A percentile compares a stretch with the other conserved stretches of the same genome.
These are phyloP conservation scores for Fusarium guadeloupense DNA, from an alignment of 2,329 filamentous ascomycete genomes.

Conservation along the genomic window DNA sequence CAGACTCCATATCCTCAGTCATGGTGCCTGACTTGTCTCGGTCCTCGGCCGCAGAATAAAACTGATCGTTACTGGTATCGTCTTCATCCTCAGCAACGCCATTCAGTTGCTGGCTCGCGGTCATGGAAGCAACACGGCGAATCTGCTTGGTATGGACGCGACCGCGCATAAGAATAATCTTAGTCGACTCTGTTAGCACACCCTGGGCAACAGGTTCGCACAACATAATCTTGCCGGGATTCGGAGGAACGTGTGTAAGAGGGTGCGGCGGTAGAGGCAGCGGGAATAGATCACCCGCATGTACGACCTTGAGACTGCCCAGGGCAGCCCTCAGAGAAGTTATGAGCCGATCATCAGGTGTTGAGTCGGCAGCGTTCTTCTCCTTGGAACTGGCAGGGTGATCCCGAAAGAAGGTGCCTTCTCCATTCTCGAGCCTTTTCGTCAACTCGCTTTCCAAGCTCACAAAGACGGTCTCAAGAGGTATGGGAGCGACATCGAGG, in stretches of 20 bases:
- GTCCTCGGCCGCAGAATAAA: slow-evolving; percentile 92
- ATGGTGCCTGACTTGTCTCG: slow-evolving; percentile 67
- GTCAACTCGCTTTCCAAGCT: slow-evolving; percentile 84
- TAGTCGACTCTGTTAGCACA: slow-evolving; percentile 77
- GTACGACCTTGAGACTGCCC: slow-evolving; percentile 77
- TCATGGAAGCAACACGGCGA: slow-evolving; percentile 58
- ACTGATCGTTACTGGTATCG: slow-evolving; percentile 88
- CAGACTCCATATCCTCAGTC: slow-evolving; percentile 66
- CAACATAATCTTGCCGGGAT: slow-evolving; percentile 87
- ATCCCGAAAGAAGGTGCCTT: slow-evolving; percentile 80
- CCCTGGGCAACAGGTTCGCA: slow-evolving; percentile 96
- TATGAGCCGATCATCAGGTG: slow-evolving; percentile 67
- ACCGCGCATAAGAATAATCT: slow-evolving; percentile 80
- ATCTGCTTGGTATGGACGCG: slow-evolving; percentile 64
- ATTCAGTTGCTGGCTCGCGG: slow-evolving; percentile 57
- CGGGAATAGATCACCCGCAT: slow-evolving; percentile 80
- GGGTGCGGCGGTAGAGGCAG: slow-evolving; percentile 85
- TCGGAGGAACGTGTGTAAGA: slow-evolving; percentile 83
- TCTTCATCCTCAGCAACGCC: slow-evolving; percentile 72
- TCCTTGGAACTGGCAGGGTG: slow-evolving; percentile 57
- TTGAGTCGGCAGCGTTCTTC: slow-evolving; percentile 48
- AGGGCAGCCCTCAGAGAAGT: slow-evolving; percentile 79
- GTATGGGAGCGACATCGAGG: slow-evolving; percentile 80
- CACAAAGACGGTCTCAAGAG: slow-evolving; percentile 86
- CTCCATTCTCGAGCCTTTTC: slow-evolving; percentile 81